Evolutionary conservation across 257 asterid genomes (phyloP).

Genomic region (Penstemon barbatus): DNA sequence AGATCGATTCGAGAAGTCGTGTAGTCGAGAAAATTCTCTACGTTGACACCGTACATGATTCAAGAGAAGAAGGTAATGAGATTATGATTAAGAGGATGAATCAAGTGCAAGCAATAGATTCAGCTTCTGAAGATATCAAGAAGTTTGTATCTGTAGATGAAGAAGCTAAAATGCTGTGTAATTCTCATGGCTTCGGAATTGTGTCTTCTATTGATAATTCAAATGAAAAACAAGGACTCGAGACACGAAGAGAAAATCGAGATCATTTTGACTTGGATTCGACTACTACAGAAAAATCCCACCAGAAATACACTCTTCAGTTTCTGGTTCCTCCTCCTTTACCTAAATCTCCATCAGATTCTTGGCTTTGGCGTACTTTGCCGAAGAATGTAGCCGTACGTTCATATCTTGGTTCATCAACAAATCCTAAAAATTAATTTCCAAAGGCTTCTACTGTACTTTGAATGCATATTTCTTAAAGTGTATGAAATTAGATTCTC

Average conservation of each 20-base stretch:
- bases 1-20: background rate
- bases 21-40: too few species aligned
- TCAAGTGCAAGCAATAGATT: slow-evolving; percentile 25
- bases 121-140: slow-evolving; percentile 27
- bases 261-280: slow-evolving; percentile 19
- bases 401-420: slow-evolving; percentile 19
- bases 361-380: slow-evolving; percentile 87
- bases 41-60: background rate
- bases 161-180: slow-evolving; percentile 24
- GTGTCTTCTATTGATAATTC: slow-evolving; percentile 22
- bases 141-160: slow-evolving; percentile 27
- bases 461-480: too few species aligned
- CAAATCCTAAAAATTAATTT: slow-evolving; percentile 29
- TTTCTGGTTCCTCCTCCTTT: slow-evolving; percentile 62
- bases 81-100: slow-evolving; percentile 23
- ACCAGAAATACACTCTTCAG: slow-evolving; percentile 4
- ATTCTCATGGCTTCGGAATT: slow-evolving; percentile 27
- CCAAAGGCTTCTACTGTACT: slow-evolving; percentile 30
- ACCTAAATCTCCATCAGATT: slow-evolving; percentile 77
- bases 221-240: slow-evolving; percentile 15
- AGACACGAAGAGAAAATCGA: slow-evolving; percentile 31
- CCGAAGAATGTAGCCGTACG: slow-evolving; percentile 45
- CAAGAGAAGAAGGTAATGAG: slow-evolving; percentile 19
- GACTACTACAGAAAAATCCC: slow-evolving; percentile 22
- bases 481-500: too few species aligned